phyloP scores from a whole-genome alignment of 2,329 filamentous ascomycete species.

The Fusarium cicatricum region DNA sequence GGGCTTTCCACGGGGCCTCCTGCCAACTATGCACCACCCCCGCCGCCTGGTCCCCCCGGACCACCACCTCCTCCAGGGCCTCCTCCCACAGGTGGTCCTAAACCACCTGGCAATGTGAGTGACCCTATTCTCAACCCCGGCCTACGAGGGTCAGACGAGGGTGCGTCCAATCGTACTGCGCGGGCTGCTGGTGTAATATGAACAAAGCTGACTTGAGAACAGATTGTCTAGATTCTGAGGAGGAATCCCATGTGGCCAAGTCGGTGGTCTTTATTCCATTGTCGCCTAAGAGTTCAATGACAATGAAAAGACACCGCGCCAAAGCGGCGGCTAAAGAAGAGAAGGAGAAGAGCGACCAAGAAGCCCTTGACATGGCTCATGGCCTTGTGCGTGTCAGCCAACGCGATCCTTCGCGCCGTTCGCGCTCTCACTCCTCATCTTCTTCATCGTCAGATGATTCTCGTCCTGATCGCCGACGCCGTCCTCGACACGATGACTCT shows the following conservation, averaged over 20 bases:
- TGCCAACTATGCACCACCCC: conserved; percentile 30
- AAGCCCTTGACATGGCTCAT: conserved; percentile 29
- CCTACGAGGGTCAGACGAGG: conserved; percentile 45
- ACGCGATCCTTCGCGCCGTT: conserved; percentile 13
- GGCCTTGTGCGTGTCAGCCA: conserved; percentile 26
- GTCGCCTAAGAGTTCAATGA: conserved; percentile 58
- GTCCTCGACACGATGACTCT: conserved; percentile 20
- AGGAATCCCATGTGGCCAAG: conserved; percentile 42
- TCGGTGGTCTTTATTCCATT: conserved; percentile 58
- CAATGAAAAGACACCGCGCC: conserved; percentile 53
- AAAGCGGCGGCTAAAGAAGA: conserved; percentile 38
- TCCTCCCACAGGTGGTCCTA: conserved; percentile 44
- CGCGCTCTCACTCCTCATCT: conserved; percentile 43
- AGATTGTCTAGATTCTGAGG: conserved; percentile 46
- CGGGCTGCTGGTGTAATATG: conserved; percentile 13
- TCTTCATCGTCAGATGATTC: conserved; percentile 47
- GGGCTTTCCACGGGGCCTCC: conserved; percentile 19
- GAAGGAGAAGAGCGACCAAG: conserved; percentile 27
- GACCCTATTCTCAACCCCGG: conserved; percentile 45
- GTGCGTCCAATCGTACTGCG: conserved; percentile 49
- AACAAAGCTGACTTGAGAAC: conserved; percentile 31
- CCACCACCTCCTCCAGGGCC: too few relatives aligned
- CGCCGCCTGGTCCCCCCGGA: conserved; percentile 45
- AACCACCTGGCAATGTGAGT: conserved; percentile 58
- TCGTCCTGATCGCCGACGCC: conserved; percentile 34